A percentile compares a stretch with the other conserved stretches of the same genome.
Evolutionary conservation across 768 basidiomycete species (phyloP).

Genomic region (Postia placenta): DNA sequence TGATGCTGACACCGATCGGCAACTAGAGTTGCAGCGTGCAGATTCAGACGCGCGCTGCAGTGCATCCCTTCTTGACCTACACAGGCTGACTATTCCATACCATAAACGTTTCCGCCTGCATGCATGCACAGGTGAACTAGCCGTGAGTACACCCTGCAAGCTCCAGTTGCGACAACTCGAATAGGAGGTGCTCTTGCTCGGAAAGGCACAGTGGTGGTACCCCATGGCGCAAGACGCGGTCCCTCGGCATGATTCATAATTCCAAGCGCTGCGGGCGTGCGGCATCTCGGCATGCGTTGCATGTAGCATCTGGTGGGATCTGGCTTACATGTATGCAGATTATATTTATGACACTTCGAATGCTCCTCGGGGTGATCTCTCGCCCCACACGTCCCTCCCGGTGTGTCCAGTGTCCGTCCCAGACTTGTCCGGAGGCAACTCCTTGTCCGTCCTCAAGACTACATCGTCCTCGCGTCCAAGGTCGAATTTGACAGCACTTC

Average conservation of each 20-base stretch:
- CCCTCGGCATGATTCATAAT: not conserved
- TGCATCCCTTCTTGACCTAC: too few relatives aligned
- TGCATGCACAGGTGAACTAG: too few relatives aligned
- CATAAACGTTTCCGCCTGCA: too few relatives aligned
- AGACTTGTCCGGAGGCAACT: conserved; percentile 1
- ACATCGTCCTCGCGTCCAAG: not conserved
- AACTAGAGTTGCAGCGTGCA: too few relatives aligned
- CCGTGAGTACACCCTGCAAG: too few relatives aligned
- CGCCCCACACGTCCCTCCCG: not conserved
- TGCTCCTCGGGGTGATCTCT: not conserved
- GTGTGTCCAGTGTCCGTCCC: not conserved
- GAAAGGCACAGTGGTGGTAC: not conserved
- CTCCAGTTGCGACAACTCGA: too few relatives aligned
- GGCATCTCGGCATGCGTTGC: not conserved
- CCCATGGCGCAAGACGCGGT: not conserved
- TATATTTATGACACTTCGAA: conserved; percentile 1
- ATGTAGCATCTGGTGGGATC: not conserved
- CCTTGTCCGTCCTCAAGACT: not conserved
- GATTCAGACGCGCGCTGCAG: too few relatives aligned
- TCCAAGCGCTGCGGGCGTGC: not conserved
- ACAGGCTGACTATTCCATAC: too few relatives aligned
- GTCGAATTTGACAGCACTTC: not conserved
- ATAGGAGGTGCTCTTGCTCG: too few relatives aligned
- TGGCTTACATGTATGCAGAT: not conserved
- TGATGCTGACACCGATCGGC: too few relatives aligned